phyloP scores from a whole-genome alignment of 306 rosid species.

The Urtica urens region DNA sequence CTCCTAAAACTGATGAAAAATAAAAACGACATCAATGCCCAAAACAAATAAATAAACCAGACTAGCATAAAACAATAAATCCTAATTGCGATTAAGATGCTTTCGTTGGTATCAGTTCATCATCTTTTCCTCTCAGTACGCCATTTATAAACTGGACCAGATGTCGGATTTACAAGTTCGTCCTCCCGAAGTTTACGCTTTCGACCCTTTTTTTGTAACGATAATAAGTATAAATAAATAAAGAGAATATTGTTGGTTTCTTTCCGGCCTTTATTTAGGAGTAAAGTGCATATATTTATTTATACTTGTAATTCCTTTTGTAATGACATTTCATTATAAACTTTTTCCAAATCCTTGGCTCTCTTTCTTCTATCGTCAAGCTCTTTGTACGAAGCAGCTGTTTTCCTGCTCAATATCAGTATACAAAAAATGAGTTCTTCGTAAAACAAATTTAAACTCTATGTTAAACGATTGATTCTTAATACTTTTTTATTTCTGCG shows the following conservation, averaged over 20 bases:
- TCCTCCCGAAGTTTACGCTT: slow-evolving; percentile 73
- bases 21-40: too few relatives aligned
- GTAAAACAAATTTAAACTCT: too few relatives aligned
- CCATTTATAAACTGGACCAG: slow-evolving; percentile 65
- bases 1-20: too few relatives aligned
- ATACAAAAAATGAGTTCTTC: too few relatives aligned
- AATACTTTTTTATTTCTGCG: slow-evolving; percentile 45
- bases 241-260: background rate
- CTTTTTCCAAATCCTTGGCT: slow-evolving; percentile 47
- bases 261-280: slow-evolving; percentile 1
- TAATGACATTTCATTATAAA: slow-evolving; percentile 61
- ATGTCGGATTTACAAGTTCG: slow-evolving; percentile 49
- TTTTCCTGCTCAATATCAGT: too few relatives aligned
- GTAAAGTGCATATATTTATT: too few relatives aligned
- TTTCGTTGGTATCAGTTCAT: too few relatives aligned
- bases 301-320: slow-evolving; percentile 72
- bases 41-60: too few relatives aligned
- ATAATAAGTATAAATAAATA: too few relatives aligned
- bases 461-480: too few relatives aligned
- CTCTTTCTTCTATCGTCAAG: slow-evolving; percentile 60
- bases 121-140: slow-evolving; percentile 63
- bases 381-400: slow-evolving; percentile 41
- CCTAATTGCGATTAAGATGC: too few relatives aligned
- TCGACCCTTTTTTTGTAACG: slow-evolving; percentile 44
- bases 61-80: too few relatives aligned